Evolutionary conservation across 1,284 basidiomycete genomes (phyloP), one percentile per base, ranked within the genome.

Genomic region (Sanghuangporus sanghuang): DNA sequence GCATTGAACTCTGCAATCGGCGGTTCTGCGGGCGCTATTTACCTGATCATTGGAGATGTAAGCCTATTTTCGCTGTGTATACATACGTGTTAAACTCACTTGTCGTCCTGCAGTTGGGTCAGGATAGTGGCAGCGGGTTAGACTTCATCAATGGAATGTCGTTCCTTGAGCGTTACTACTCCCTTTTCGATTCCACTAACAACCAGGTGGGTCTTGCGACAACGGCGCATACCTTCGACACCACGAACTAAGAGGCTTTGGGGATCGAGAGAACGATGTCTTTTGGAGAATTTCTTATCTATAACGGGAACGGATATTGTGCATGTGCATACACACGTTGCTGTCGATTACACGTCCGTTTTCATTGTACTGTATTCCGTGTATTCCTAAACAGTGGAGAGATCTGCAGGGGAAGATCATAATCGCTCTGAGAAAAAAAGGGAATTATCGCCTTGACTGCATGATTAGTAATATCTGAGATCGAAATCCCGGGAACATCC

Each of bases 81-180:
- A 39, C 8, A 57, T 72, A 7, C 14, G 35, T 54, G 21, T 27
- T 53, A 3, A 23, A 9, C 18, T 12, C 23, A 54, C 14, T 14
- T 38, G 5, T 36, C 3, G 38, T 32, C 16, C n/a, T 21, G 18
- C n/a, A 54, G 70, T 63, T 74, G 46, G 72, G 75, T 53, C 67
- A 69, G 4, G 61, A 59, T 35, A 63, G 66, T 7, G 74, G 74
- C 52, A 7, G 64, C 57, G 78, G 78, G 12, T 72, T 81, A 18
- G 78, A 79, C 67, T 77, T 77, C 66, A 76, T 78, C 54, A 35
- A 56, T n/a, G 48, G 18, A 14, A 32, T 63, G 27, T 16, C 36
- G 16, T 63, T 62, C 36, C 50, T 80, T 32, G 82, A 89, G 72
- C 81, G 86, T 27, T 89, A 83, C 80, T 88, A 88, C 73, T 66